phyloP scores from a whole-genome alignment of 78 protist genomes.

The Anaeramoeba ignava region DNA sequence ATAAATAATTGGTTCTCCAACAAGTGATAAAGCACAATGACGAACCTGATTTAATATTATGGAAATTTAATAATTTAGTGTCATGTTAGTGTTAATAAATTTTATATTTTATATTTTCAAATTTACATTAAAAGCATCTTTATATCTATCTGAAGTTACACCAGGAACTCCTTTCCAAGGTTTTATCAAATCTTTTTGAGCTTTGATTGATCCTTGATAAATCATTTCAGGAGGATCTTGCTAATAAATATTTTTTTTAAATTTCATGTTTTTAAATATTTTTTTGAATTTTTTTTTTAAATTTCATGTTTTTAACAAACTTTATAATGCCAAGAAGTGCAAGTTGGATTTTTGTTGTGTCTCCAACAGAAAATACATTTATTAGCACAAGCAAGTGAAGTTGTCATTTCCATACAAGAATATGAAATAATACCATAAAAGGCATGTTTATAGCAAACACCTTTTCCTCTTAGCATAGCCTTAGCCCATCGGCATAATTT shows the following conservation, averaged over 20 bases:
- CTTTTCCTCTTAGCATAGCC: slow-evolving; percentile 55
- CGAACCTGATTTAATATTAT: too few relatives aligned
- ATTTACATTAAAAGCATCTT: slow-evolving; percentile 46
- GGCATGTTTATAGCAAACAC: slow-evolving; percentile 78
- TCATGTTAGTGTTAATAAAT: too few relatives aligned
- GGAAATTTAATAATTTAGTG: too few relatives aligned
- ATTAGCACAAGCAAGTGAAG: slow-evolving; percentile 81
- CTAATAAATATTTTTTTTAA: too few relatives aligned
- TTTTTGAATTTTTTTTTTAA: too few relatives aligned
- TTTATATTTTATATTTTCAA: too few relatives aligned
- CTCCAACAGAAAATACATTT: slow-evolving; percentile 90
- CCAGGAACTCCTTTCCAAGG: slow-evolving; percentile 35
- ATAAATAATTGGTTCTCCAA: slow-evolving; percentile 83
- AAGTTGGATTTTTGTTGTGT: slow-evolving; percentile 70
- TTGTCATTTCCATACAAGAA: slow-evolving; percentile 74
- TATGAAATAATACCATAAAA: slow-evolving; percentile 55
- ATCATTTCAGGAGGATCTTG: slow-evolving; percentile 32
- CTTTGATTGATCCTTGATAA: slow-evolving; percentile 4
- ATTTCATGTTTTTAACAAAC: too few relatives aligned
- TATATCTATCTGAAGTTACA: slow-evolving; percentile 32
- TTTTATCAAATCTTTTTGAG: slow-evolving; percentile 36
- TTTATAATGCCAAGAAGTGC: slow-evolving; percentile 27
- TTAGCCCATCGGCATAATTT: slow-evolving; percentile 86
- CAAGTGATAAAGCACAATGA: slow-evolving; percentile 80
- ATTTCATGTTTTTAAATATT: too few relatives aligned